Conservation (phyloP, 129 eudicot species). For the Flaveria trinervia region DNA sequence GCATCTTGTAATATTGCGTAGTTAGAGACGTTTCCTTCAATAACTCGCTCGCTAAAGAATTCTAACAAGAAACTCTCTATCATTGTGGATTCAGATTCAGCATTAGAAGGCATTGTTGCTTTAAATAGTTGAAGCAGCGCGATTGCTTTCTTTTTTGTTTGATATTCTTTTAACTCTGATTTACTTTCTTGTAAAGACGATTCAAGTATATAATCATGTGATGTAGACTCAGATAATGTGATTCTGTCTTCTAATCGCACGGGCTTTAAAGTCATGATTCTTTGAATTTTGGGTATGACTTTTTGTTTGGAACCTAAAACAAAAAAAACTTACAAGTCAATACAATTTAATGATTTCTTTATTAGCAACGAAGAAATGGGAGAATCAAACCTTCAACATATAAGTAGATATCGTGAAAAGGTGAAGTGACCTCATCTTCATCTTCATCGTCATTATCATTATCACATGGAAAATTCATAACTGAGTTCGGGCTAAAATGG, state of each 20-base stretch:
- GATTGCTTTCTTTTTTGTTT: slow-evolving; percentile 33
- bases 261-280: slow-evolving; percentile 57
- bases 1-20: slow-evolving; percentile 42
- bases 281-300: slow-evolving; percentile 44
- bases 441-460: slow-evolving; percentile 44
- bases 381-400: slow-evolving; percentile 25
- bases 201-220: slow-evolving; percentile 23
- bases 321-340: background rate
- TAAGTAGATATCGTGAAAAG: slow-evolving; percentile 18
- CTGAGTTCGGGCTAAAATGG: slow-evolving; percentile 77
- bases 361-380: background rate
- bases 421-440: slow-evolving; percentile 51
- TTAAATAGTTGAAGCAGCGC: slow-evolving; percentile 52
- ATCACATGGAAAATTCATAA: slow-evolving; percentile 64
- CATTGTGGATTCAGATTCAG: slow-evolving; percentile 33
- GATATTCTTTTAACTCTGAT: slow-evolving; percentile 29
- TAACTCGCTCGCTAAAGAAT: slow-evolving; percentile 50
- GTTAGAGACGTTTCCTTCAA: slow-evolving; percentile 27
- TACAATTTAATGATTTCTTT: background rate
- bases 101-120: slow-evolving; percentile 37
- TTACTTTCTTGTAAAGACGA: slow-evolving; percentile 20
- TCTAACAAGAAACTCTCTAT: slow-evolving; percentile 50
- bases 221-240: slow-evolving; percentile 24
- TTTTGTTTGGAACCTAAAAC: slow-evolving; percentile 50
- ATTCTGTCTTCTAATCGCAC: slow-evolving; percentile 60